phyloP scores from a whole-genome alignment of 148 eudicot species.

The Chenopodium berlandieri region DNA sequence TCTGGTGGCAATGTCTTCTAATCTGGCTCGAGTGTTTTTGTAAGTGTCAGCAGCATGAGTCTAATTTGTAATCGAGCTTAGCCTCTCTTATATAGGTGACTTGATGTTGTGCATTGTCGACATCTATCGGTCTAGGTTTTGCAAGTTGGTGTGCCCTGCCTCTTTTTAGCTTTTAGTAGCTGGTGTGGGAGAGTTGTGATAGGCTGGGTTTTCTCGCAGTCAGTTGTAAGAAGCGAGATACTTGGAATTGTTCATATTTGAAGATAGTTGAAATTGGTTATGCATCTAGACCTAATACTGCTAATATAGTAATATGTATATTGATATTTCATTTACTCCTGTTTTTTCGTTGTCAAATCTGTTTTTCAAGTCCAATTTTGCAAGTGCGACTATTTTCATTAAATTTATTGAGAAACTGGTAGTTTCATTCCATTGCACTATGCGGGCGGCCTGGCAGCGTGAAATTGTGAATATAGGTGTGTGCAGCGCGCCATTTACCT shows the following conservation, averaged over 20 bases:
- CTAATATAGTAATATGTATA: slow-evolving; percentile 9
- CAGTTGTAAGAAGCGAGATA: slow-evolving; percentile 25
- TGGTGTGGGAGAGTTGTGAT: slow-evolving; percentile 27
- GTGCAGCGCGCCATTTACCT: no score
- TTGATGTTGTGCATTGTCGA: slow-evolving; percentile 23
- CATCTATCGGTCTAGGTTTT: slow-evolving; percentile 25
- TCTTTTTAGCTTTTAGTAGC: slow-evolving; percentile 14
- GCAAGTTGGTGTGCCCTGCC: slow-evolving; percentile 24
- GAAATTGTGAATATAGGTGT: no score
- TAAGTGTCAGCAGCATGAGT: slow-evolving; percentile 19
- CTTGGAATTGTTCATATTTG: slow-evolving; percentile 29
- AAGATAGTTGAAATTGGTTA: slow-evolving; percentile 17
- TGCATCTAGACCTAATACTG: slow-evolving; percentile 14
- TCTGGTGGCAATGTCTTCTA: slow-evolving; percentile 1
- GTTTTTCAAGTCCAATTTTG: neutral
- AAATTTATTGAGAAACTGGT: no score
- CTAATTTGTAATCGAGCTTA: slow-evolving; percentile 23
- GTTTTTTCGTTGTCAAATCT: neutral
- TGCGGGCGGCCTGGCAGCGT: no score
- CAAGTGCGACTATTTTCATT: no score
- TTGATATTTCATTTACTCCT: neutral
- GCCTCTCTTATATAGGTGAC: slow-evolving; percentile 21
- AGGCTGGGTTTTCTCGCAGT: slow-evolving; percentile 15
- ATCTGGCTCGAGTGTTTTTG: slow-evolving; percentile 30
- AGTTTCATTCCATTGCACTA: no score